These are phyloP conservation scores for Mycosphaerella sp. DNA, from an alignment of 2,329 filamentous ascomycete genomes.

Conservation along the genomic window DNA sequence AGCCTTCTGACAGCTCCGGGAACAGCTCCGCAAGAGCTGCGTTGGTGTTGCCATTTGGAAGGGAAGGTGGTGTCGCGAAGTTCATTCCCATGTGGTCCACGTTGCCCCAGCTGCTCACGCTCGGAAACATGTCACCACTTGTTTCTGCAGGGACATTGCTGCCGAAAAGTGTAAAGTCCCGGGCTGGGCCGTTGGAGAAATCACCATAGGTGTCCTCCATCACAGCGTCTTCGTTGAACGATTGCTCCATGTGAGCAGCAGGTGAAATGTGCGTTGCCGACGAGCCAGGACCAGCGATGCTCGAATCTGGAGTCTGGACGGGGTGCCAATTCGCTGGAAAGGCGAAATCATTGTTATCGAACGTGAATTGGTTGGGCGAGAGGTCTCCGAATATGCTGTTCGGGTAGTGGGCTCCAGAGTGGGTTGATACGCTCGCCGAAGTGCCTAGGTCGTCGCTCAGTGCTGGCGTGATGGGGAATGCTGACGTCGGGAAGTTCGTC, in stretches of 20 bases:
- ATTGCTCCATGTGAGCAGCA: constrained; percentile 62
- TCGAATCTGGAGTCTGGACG: constrained; percentile 24
- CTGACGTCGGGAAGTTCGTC: constrained; percentile 18
- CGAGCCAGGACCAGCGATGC: constrained; percentile 18
- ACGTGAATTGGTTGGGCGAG: constrained; percentile 48
- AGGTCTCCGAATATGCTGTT: constrained; percentile 39
- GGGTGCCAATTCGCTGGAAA: constrained; percentile 33
- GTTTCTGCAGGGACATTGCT: constrained; percentile 17
- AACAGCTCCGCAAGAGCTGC: constrained; percentile 21
- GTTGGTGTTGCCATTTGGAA: constrained; percentile 17
- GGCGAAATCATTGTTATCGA: constrained; percentile 56
- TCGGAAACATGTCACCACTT: constrained; percentile 30
- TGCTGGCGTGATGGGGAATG: constrained; percentile 31
- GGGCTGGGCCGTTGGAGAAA: constrained; percentile 12
- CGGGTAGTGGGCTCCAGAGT: constrained; percentile 37
- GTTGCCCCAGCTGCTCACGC: constrained; percentile 33
- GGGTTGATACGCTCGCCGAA: constrained; percentile 31
- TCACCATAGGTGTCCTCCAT: constrained; percentile 55
- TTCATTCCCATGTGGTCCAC: constrained; percentile 26
- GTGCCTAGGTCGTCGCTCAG: constrained; percentile 32
- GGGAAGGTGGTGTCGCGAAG: constrained; percentile 17
- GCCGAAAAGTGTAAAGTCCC: constrained; percentile 59
- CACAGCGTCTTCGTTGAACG: constrained; percentile 45
- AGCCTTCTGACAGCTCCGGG: constrained; percentile 17
- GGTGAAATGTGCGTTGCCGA: constrained; percentile 57